Conservation (phyloP, 352 stramenopile species). For the Globisporangium cederbergense region DNA sequence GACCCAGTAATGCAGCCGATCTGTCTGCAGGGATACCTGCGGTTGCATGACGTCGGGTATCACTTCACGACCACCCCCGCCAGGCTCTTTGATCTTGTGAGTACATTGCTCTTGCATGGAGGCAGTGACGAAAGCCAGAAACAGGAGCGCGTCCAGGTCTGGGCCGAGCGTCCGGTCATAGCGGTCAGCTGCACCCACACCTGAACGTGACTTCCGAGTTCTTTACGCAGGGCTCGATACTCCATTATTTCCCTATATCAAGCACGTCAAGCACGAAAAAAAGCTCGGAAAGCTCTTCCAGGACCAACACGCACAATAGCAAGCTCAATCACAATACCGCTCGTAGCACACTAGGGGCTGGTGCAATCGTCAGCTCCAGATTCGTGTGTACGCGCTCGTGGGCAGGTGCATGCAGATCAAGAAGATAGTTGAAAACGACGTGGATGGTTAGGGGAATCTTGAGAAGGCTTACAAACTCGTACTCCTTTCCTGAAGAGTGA, state of each 20-base stretch:
- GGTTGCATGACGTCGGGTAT: conserved; percentile 35
- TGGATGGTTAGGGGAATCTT: too few species aligned
- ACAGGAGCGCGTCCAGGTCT: conserved; percentile 18
- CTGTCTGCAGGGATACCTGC: conserved; percentile 53
- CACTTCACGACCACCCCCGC: conserved; percentile 10
- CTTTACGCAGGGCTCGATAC: conserved; percentile 19
- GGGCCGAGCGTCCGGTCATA: conserved; percentile 33
- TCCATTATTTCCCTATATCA: conserved; percentile 1
- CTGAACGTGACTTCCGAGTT: conserved; percentile 24
- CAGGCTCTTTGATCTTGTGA: conserved; percentile 35
- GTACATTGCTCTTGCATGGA: conserved; percentile 30
- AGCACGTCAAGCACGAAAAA: too few species aligned
- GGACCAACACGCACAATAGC: too few species aligned
- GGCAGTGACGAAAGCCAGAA: conserved; percentile 7
- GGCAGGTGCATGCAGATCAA: too few species aligned
- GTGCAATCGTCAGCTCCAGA: too few species aligned
- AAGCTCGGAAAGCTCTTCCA: too few species aligned
- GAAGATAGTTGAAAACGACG: too few species aligned
- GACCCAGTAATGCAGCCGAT: conserved; percentile 51
- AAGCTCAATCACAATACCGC: too few species aligned
- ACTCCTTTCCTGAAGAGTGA: too few species aligned
- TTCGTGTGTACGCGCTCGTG: too few species aligned
- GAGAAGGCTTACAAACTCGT: too few species aligned
- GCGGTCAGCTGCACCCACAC: conserved; percentile 21
- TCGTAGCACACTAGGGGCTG: too few species aligned